Percentiles rank a stretch among this genome's conserved stretches.
Evolutionary conservation across 2,329 filamentous ascomycete genomes (phyloP).

Genomic region (Clarireedia monteithiana): DNA sequence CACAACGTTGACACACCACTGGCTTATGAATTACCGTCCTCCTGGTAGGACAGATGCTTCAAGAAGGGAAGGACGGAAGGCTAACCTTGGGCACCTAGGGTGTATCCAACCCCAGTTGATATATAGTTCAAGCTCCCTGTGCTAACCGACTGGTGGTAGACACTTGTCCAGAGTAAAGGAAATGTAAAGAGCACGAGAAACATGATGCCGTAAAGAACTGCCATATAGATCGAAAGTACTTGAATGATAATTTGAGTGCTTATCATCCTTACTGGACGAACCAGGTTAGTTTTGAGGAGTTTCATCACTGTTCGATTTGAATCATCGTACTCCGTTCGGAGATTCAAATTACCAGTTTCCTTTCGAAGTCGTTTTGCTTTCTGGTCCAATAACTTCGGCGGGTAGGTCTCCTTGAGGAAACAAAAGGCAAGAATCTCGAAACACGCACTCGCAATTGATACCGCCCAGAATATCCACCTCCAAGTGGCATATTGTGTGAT

Average conservation of each 20-base stretch:
- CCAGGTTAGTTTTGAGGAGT: conserved; percentile 34
- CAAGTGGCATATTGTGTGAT: conserved; percentile 39
- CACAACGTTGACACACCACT: too few relatives aligned
- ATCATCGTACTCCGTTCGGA: conserved; percentile 46
- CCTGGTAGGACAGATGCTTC: conserved; percentile 31
- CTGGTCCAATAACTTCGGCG: conserved; percentile 37
- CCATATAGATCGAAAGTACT: conserved; percentile 42
- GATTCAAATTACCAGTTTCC: conserved; percentile 39
- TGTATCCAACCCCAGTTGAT: conserved; percentile 36
- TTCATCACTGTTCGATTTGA: conserved; percentile 25
- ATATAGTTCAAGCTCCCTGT: conserved; percentile 49
- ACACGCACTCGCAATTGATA: conserved; percentile 34
- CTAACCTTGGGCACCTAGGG: conserved; percentile 29
- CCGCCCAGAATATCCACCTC: conserved; percentile 46
- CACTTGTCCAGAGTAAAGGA: conserved; percentile 44
- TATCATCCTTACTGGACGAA: conserved; percentile 41
- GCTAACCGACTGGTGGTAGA: conserved; percentile 47
- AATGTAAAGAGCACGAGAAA: conserved; percentile 52
- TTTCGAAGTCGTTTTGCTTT: conserved; percentile 36
- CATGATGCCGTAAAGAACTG: conserved; percentile 42
- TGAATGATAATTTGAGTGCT: conserved; percentile 44
- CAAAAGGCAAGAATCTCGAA: conserved; percentile 36
- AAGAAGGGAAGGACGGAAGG: conserved; percentile 37
- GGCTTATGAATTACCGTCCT: too few relatives aligned
- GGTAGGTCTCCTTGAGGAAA: conserved; percentile 40